Evolutionary conservation across 1,284 basidiomycete genomes (phyloP).

Genomic region (Amylostereum areolatum): DNA sequence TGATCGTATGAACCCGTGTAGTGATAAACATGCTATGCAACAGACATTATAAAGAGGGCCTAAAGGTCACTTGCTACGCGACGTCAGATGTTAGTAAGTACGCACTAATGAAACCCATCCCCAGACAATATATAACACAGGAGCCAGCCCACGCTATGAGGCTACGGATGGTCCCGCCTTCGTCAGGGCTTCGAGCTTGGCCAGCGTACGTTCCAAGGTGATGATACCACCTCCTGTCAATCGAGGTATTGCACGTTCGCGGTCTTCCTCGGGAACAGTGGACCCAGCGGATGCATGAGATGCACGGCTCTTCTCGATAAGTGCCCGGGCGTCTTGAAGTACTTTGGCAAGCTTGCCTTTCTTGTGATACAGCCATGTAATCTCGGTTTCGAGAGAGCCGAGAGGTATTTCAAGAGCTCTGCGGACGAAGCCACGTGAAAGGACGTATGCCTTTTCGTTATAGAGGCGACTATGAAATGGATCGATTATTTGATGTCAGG

Average conservation of each 20-base stretch:
- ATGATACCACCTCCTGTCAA: slow-evolving; percentile 80
- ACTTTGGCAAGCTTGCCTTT: slow-evolving; percentile 64
- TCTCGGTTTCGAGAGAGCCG: slow-evolving; percentile 66
- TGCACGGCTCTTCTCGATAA: slow-evolving; percentile 64
- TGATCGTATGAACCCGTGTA: too few relatives aligned
- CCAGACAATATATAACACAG: too few relatives aligned
- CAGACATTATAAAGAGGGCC: too few relatives aligned
- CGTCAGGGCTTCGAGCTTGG: slow-evolving; percentile 24
- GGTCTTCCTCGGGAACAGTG: slow-evolving; percentile 21
- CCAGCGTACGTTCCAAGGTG: slow-evolving; percentile 67
- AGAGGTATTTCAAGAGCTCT: slow-evolving; percentile 78
- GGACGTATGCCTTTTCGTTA: slow-evolving; percentile 88
- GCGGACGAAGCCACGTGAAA: slow-evolving; percentile 84
- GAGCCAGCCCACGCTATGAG: too few relatives aligned
- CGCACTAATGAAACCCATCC: too few relatives aligned
- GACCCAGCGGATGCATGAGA: too few relatives aligned
- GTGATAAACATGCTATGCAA: too few relatives aligned
- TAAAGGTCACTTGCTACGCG: too few relatives aligned
- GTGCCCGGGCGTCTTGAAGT: slow-evolving; percentile 51
- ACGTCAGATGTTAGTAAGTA: too few relatives aligned
- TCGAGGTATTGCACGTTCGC: slow-evolving; percentile 66
- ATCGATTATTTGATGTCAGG: slow-evolving; percentile 1
- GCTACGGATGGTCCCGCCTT: too few relatives aligned
- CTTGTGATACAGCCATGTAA: slow-evolving; percentile 70
- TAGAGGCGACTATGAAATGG: slow-evolving; percentile 55